A percentile compares a stretch with the other conserved stretches of the same genome.
Evolutionary conservation across 148 eudicot species (phyloP).

Genomic region (Salicornia ramosissima): DNA sequence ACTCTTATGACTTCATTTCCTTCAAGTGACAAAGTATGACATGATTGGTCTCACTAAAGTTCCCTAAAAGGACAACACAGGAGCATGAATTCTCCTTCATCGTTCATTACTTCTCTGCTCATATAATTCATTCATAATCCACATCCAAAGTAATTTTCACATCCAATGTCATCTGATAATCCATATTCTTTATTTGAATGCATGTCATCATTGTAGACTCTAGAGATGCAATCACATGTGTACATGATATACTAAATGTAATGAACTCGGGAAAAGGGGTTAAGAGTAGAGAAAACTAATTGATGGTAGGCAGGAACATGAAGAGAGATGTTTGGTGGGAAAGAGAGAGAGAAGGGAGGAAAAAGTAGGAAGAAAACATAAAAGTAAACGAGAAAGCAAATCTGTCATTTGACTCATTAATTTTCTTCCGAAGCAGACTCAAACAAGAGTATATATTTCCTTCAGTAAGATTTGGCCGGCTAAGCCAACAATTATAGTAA

Average conservation of each 20-base stretch:
- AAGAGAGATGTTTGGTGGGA: no score
- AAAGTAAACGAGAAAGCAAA: background rate
- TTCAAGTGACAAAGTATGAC: no score
- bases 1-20: no score
- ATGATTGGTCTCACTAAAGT: background rate
- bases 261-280: no score
- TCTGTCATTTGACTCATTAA: background rate
- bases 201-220: background rate
- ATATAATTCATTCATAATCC: background rate
- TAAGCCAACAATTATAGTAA: background rate
- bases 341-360: no score
- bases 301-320: no score
- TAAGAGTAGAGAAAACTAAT: no score
- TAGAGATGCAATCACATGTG: background rate
- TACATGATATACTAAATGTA: no score
- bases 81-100: background rate
- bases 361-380: no score
- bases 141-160: no score
- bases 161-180: background rate
- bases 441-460: background rate
- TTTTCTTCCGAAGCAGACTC: background rate
- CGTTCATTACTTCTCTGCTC: background rate
- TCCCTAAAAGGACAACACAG: background rate
- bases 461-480: background rate
- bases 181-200: background rate